Evolutionary conservation across 1,139 yeast genomes (phyloP).

Genomic region (Magnusiomyces sp.): DNA sequence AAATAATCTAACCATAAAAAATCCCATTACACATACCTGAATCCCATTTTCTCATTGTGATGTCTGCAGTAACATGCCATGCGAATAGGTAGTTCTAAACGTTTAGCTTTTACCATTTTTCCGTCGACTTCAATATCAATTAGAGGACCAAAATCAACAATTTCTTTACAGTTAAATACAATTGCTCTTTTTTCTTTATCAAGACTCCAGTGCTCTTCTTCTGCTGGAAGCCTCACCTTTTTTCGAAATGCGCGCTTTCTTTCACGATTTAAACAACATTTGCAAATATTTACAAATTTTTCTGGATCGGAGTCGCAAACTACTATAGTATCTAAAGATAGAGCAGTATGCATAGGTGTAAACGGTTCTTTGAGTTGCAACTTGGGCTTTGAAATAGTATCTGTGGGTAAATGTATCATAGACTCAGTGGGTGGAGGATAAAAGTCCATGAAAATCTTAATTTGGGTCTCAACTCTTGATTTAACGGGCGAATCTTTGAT

Average conservation of each 20-base stretch:
- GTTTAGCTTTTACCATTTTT: constrained; percentile 34
- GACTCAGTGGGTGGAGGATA: constrained; percentile 67
- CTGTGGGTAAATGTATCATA: constrained; percentile 68
- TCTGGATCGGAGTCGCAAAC: constrained; percentile 29
- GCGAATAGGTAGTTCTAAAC: constrained; percentile 60
- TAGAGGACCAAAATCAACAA: constrained; percentile 59
- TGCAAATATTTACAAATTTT: constrained; percentile 67
- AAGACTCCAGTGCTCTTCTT: constrained; percentile 68
- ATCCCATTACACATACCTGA: constrained; percentile 45
- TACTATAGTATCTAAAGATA: constrained; percentile 30
- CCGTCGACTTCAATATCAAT: constrained; percentile 22
- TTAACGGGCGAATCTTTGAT: constrained; percentile 59
- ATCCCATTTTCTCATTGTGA: constrained; percentile 75
- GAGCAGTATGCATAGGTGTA: constrained; percentile 23
- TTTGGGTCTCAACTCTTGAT: constrained; percentile 89
- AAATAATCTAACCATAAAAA: constrained; percentile 41
- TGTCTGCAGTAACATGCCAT: constrained; percentile 93
- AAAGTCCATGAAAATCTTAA: constrained; percentile 56
- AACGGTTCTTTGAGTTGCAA: constrained; percentile 44
- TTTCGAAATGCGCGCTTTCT: constrained; percentile 71
- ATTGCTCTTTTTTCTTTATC: constrained; percentile 69
- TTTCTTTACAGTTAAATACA: constrained; percentile 80
- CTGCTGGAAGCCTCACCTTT: constrained; percentile 58
- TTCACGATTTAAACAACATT: constrained; percentile 80
- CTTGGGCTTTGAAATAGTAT: constrained; percentile 76